phyloP scores from a whole-genome alignment of 257 asterid genomes.

The Solanum sitiens region DNA sequence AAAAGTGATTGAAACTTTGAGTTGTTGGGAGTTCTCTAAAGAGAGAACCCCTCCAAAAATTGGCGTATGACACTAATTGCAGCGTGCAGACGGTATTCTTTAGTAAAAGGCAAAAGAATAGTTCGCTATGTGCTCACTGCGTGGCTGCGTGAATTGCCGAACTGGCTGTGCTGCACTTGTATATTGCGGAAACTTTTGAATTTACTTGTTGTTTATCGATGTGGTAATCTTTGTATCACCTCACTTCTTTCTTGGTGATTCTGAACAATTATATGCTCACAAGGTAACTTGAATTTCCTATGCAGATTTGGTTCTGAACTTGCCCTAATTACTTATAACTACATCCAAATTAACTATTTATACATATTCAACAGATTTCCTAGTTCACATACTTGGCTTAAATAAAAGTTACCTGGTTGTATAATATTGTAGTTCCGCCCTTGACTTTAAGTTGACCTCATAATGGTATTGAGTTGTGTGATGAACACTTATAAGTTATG shows the following conservation, averaged over 20 bases:
- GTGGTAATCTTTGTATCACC: neutral
- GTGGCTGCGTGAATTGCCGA: neutral
- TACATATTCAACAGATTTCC: too few relatives aligned
- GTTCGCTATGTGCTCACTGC: neutral
- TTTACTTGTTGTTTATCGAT: neutral
- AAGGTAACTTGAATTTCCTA: neutral
- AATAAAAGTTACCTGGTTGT: too few relatives aligned
- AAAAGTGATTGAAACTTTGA: neutral
- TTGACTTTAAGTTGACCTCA: neutral
- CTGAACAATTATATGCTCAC: neutral
- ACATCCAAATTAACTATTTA: neutral
- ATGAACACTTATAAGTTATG: neutral
- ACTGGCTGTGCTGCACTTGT: fast-evolving
- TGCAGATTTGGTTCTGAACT: neutral
- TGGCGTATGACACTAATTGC: neutral
- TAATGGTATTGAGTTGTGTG: neutral
- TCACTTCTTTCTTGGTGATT: neutral
- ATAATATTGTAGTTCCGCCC: neutral
- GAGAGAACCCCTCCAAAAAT: neutral
- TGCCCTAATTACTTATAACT: neutral
- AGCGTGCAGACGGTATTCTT: neutral
- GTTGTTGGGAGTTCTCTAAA: neutral
- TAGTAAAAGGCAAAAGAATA: neutral
- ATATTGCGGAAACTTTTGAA: neutral
- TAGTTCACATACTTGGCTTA: neutral